Percentiles rank a stretch among this genome's conserved stretches.
Evolutionary conservation across 306 rosid species (phyloP).

Genomic region (Mucuna pruriens): DNA sequence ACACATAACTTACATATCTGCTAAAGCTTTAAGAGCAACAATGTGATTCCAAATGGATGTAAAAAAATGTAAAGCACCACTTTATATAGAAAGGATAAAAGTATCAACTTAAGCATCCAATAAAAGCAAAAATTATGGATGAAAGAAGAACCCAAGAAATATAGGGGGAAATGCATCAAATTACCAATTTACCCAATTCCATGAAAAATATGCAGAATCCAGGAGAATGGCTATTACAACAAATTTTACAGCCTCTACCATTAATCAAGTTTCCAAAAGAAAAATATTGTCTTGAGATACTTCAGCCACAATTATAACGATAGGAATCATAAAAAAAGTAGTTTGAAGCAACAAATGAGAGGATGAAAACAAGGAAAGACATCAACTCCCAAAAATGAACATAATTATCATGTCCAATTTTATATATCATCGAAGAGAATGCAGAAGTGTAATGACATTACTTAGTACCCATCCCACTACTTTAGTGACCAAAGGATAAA

Average conservation of each 20-base stretch:
- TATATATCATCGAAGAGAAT: not conserved
- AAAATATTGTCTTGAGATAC: not conserved
- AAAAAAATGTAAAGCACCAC: not conserved
- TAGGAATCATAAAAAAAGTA: not conserved
- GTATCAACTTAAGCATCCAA: not conserved
- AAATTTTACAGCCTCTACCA: not conserved
- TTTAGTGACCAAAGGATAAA: not conserved
- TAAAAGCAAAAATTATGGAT: not conserved
- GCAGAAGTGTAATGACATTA: not conserved
- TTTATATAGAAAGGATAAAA: not conserved
- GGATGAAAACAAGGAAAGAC: not conserved
- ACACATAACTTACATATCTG: conserved; percentile 4
- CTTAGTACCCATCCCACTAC: not conserved
- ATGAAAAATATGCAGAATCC: not conserved
- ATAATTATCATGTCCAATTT: not conserved
- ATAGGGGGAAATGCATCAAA: not conserved
- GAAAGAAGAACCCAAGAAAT: not conserved
- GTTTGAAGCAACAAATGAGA: not conserved
- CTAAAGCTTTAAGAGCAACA: not conserved
- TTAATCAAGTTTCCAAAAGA: not conserved
- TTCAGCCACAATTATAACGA: not conserved
- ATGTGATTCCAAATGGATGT: not conserved
- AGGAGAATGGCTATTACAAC: not conserved
- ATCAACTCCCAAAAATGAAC: not conserved
- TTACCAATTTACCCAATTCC: not conserved